Percentiles rank a stretch among this genome's conserved stretches.
These are phyloP conservation scores for Botryotinia calthae DNA, from an alignment of 2,329 filamentous ascomycete genomes.

Conservation along the genomic window DNA sequence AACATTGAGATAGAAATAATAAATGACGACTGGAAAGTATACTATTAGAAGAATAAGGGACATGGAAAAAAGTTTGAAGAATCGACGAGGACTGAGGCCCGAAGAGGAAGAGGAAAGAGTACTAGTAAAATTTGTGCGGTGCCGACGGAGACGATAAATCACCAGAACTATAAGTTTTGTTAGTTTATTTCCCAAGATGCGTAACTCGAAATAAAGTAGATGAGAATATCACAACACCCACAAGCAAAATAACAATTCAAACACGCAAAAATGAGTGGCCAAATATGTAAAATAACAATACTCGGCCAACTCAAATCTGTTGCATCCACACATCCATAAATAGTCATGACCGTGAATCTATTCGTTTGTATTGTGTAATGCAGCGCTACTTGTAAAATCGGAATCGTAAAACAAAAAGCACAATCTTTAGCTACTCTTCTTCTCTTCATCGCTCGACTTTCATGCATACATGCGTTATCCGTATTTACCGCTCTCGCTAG, in stretches of 20 bases:
- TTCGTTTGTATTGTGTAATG: slow-evolving; percentile 59
- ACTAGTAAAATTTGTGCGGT: slow-evolving; percentile 55
- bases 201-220: neutral
- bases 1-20: slow-evolving; percentile 51
- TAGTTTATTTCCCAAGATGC: neutral
- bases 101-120: slow-evolving; percentile 52
- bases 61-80: slow-evolving; percentile 60
- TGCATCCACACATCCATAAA: slow-evolving; percentile 56
- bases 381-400: slow-evolving; percentile 52
- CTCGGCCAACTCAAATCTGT: slow-evolving; percentile 57
- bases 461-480: slow-evolving; percentile 50
- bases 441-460: slow-evolving; percentile 48
- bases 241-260: slow-evolving; percentile 56
- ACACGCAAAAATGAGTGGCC: slow-evolving; percentile 53
- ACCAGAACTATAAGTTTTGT: slow-evolving; percentile 49
- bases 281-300: slow-evolving; percentile 53
- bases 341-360: slow-evolving; percentile 57
- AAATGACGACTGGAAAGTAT: slow-evolving; percentile 53
- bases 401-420: slow-evolving; percentile 54
- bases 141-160: slow-evolving; percentile 57
- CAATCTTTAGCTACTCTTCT: slow-evolving; percentile 50
- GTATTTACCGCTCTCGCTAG: slow-evolving; percentile 61
- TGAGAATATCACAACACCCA: slow-evolving; percentile 40
- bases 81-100: slow-evolving; percentile 56
- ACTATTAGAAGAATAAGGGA: slow-evolving; percentile 49